Evolutionary conservation across 2,329 filamentous ascomycete genomes (phyloP), one percentile per base, ranked within the genome.

Genomic region (Pyrenochaeta sp.): DNA sequence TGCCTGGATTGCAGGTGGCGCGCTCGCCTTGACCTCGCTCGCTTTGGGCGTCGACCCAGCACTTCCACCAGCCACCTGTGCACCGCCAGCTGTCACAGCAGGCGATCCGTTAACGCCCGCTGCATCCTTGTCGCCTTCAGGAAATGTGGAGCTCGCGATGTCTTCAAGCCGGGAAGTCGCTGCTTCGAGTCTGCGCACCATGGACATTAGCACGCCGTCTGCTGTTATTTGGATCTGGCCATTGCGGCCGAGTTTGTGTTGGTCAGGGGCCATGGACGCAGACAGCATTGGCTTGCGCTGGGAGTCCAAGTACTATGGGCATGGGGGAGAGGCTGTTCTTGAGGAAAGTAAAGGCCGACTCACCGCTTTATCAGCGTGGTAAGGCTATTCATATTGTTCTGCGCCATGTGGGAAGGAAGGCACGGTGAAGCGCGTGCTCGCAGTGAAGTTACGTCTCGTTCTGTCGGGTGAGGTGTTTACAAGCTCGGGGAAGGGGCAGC

Each of bases 281-380:
- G 23, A 9, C 23, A n/a, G 23, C 9, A 27, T 27, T 27, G 23
- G 23, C 23, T 9, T 4, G 4, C 20, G 9, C 4, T 21, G 31
- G 12, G 36, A 21, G 17, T 9, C 37, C 37, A 23, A 31, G 40
- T 27, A 27, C 9, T 9, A 27, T 27, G 23, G 23, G n/a, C n/a
- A n/a, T 9, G 23, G 9, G 23, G 4, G 9, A 9, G 23, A 4
- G 4, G 23, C 9, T 21, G 27, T 11, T 36, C n/a, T 17, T 4
- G 2, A 23, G 18, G 11, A 5, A 39, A 18, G 36, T 21, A 17
- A 39, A 20, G 20, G 43, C 30, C 36, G 23, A 79, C 86, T 68
- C 85, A 98, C 95, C 95, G 88, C 85, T 99, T 99, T 82, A 99
- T 97, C 71, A 99, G 86, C 49, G 95, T 99, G 31, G 92, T 96